Conservation (phyloP, 2,329 filamentous ascomycete genomes). For the Nothophoma quercina region DNA sequence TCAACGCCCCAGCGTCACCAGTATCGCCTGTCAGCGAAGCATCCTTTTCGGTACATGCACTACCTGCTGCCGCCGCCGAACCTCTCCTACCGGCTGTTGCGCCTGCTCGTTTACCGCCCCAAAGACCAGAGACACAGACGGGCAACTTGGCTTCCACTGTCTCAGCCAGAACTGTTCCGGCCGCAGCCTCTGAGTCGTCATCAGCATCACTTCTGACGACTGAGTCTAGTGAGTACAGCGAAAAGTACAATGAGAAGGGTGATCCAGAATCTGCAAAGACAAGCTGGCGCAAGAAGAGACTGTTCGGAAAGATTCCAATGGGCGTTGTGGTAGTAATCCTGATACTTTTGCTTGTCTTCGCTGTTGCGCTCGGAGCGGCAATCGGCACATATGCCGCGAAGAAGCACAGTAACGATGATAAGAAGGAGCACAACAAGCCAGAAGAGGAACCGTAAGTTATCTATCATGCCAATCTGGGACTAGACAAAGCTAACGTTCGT, state of each 20-base stretch:
- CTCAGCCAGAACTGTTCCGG: conserved; percentile 28
- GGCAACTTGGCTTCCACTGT: conserved; percentile 29
- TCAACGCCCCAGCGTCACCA: conserved; percentile 31
- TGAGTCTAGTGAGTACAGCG: conserved; percentile 29
- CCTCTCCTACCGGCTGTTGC: conserved; percentile 34
- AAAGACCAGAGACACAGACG: conserved; percentile 43
- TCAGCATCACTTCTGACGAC: conserved; percentile 36
- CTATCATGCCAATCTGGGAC: neutral
- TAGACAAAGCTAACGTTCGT: conserved; percentile 24
- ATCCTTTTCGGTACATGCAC: conserved; percentile 29
- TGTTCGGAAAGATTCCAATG: conserved; percentile 59
- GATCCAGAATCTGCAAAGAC: conserved; percentile 5
- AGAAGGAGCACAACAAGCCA: conserved; percentile 22
- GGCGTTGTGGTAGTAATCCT: conserved; percentile 59
- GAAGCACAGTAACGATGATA: conserved; percentile 29
- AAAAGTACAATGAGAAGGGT: conserved; percentile 31
- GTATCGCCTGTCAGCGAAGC: conserved; percentile 28
- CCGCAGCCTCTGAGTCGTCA: conserved; percentile 38
- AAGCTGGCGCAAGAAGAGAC: conserved; percentile 52
- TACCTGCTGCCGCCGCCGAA: conserved; percentile 29
- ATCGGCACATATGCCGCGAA: conserved; percentile 63
- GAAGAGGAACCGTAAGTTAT: conserved; percentile 45
- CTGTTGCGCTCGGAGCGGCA: conserved; percentile 60
- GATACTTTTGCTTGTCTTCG: conserved; percentile 55
- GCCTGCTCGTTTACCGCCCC: conserved; percentile 40